Conservation (phyloP, 2,329 filamentous ascomycete species). For the Aspergillus sp. region DNA sequence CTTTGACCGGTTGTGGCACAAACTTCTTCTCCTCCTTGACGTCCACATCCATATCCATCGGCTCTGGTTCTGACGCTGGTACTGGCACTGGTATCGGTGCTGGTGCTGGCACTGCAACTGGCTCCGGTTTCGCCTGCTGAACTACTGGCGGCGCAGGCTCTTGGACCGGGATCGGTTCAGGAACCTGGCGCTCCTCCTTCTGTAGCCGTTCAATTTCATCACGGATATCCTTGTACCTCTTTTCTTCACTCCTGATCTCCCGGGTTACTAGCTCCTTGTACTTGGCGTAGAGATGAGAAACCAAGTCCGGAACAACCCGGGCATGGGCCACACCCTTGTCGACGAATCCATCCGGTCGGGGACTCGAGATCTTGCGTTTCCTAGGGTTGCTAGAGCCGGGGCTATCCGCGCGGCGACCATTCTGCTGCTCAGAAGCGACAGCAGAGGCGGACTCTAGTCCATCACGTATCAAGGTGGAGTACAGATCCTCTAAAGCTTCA, state of each 20-base stretch:
- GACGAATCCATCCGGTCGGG: constrained; percentile 59
- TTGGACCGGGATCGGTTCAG: background rate
- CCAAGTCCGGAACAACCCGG: constrained; percentile 64
- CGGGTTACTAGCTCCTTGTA: constrained; percentile 68
- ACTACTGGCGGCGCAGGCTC: constrained; percentile 2
- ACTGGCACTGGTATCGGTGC: constrained; percentile 2
- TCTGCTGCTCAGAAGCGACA: constrained; percentile 25
- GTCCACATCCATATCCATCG: constrained; percentile 27
- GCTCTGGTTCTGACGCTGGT: constrained; percentile 13
- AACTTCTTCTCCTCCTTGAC: constrained; percentile 17
- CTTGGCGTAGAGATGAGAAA: constrained; percentile 68
- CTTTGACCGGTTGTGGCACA: constrained; percentile 6
- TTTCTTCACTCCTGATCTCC: constrained; percentile 71
- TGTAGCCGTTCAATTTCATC: constrained; percentile 67
- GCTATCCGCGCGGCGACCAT: constrained; percentile 19
- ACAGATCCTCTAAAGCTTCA: constrained; percentile 73
- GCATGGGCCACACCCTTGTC: constrained; percentile 60
- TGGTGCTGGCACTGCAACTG: constrained; percentile 1
- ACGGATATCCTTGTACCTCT: constrained; percentile 57
- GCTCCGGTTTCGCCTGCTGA: background rate
- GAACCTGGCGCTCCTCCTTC: constrained; percentile 51
- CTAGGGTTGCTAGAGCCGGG: constrained; percentile 48
- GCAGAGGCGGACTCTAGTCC: constrained; percentile 52
- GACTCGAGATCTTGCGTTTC: constrained; percentile 70
- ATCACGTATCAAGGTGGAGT: constrained; percentile 69